phyloP scores from a whole-genome alignment of 257 asterid species.

The Primulina tabacum region DNA sequence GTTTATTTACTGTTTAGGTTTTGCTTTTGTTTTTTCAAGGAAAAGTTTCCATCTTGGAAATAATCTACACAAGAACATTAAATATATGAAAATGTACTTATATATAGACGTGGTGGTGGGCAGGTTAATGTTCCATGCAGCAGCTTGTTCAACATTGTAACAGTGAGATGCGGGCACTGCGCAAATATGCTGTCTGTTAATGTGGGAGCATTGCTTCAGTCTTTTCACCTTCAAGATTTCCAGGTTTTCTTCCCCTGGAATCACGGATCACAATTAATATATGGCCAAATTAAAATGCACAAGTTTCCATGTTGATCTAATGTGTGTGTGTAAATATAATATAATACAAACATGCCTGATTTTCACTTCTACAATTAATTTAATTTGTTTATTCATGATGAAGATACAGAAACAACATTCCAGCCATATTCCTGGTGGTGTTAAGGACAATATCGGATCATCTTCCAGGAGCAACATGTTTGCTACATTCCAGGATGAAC shows the following conservation, averaged over 20 bases:
- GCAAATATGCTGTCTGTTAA: conserved; percentile 78
- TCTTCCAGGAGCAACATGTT: conserved; percentile 51
- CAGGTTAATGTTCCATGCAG: conserved; percentile 93
- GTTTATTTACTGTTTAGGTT: background rate
- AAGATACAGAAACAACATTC: conserved; percentile 57
- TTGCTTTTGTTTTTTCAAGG: no score
- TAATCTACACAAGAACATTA: background rate
- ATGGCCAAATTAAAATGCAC: background rate
- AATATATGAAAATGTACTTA: background rate
- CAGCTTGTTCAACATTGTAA: conserved; percentile 65
- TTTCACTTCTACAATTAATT: background rate
- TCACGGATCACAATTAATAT: background rate
- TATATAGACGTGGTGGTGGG: background rate
- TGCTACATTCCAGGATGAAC: conserved; percentile 37
- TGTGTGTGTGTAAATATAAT: no score
- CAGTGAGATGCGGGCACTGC: conserved; percentile 95
- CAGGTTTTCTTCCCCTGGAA: conserved; percentile 46
- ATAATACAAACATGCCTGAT: background rate
- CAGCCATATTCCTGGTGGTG: conserved; percentile 23
- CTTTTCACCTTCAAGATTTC: conserved; percentile 65
- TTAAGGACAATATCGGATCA: conserved; percentile 45
- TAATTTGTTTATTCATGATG: no score
- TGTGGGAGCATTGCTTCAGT: conserved; percentile 64
- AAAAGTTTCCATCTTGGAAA: background rate
- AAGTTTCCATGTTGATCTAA: background rate